phyloP scores from a whole-genome alignment of 257 asterid genomes.

The Parsonsia alboflavescens region DNA sequence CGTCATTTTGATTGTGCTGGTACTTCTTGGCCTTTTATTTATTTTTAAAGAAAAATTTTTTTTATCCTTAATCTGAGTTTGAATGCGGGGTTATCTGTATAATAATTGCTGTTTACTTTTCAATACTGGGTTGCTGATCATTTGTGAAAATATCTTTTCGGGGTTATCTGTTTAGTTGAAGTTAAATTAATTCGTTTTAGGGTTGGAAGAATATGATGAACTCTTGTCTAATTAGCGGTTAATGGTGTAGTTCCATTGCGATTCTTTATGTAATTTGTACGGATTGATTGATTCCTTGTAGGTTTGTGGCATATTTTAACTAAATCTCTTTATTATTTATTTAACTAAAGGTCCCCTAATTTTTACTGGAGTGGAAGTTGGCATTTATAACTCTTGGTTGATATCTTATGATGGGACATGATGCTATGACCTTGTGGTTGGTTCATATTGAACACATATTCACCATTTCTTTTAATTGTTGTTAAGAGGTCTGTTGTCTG shows the following conservation, averaged over 20 bases:
- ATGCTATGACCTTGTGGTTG: not conserved
- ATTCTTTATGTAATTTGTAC: not conserved
- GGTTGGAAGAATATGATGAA: not conserved
- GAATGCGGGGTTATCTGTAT: too few species aligned
- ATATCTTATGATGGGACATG: not conserved
- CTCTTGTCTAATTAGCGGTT: not conserved
- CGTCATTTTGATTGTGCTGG: conserved; percentile 68
- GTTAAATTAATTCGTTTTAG: not conserved
- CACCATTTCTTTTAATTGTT: not conserved
- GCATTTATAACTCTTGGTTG: not conserved
- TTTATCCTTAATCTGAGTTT: not conserved
- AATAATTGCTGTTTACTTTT: not conserved
- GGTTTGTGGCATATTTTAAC: not conserved
- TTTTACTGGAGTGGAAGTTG: not conserved
- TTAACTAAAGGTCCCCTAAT: not conserved
- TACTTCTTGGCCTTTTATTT: too few species aligned
- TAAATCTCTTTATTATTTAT: not conserved
- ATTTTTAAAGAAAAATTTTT: too few species aligned
- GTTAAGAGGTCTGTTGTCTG: not conserved
- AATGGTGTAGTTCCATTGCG: not conserved
- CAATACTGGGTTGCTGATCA: not conserved
- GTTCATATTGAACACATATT: too few species aligned
- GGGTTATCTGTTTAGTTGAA: not conserved
- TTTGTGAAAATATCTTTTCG: not conserved
- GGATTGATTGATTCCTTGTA: not conserved